Conservation (phyloP, 768 basidiomycete species). For the Calvatia gigantea region DNA sequence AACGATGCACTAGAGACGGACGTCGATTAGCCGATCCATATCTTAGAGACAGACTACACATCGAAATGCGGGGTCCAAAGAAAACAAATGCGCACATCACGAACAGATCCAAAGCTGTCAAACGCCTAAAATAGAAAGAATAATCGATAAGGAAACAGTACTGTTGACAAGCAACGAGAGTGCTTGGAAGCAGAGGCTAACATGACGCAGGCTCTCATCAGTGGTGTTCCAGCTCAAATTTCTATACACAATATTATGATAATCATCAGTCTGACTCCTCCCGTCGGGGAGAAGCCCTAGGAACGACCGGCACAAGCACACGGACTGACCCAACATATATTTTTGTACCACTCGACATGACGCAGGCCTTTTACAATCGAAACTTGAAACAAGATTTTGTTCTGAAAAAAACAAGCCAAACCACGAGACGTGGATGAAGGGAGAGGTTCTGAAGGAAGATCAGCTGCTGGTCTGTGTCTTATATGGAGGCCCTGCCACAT, state of each 20-base stretch:
- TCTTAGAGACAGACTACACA: not conserved
- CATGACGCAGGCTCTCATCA: conserved; percentile 85
- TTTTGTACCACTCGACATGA: conserved; percentile 66
- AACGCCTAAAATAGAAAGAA: conserved; percentile 72
- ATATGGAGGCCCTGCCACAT: conserved; percentile 5
- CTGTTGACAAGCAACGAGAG: conserved; percentile 22
- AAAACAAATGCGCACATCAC: conserved; percentile 74
- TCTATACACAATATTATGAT: conserved; percentile 57
- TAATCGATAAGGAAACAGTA: conserved; percentile 46
- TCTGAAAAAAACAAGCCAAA: conserved; percentile 30
- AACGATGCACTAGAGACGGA: conserved; percentile 83
- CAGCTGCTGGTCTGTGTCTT: not conserved
- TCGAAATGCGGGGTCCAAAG: not conserved
- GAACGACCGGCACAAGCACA: conserved; percentile 44
- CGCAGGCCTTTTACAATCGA: conserved; percentile 51
- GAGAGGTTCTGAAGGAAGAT: conserved; percentile 6
- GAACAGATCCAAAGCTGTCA: conserved; percentile 72
- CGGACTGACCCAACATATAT: conserved; percentile 94
- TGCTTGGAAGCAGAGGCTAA: conserved; percentile 59
- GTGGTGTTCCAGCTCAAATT: conserved; percentile 96
- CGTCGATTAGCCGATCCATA: not conserved
- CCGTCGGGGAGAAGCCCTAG: conserved; percentile 46
- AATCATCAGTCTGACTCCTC: conserved; percentile 55
- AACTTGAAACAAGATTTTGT: conserved; percentile 46
- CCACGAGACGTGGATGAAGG: conserved; percentile 10